These are phyloP conservation scores for Aspergillus avenaceus DNA, from an alignment of 495 filamentous ascomycete species.

Conservation along the genomic window DNA sequence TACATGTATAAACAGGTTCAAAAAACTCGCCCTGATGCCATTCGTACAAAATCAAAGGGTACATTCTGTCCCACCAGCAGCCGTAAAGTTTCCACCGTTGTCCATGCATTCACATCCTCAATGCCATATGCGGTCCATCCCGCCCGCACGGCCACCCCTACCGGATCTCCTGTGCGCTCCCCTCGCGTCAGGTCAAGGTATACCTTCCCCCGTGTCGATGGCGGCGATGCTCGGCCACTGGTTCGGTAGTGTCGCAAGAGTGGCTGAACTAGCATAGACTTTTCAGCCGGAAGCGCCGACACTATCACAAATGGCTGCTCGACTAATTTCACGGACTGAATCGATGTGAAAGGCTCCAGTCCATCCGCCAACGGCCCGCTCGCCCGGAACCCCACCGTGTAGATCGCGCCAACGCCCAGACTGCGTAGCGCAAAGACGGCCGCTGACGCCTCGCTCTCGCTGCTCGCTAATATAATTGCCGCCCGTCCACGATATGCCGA, in stretches of 20 bases:
- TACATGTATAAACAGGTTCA: too few relatives aligned
- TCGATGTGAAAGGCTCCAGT: slow-evolving; percentile 72
- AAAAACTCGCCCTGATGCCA: slow-evolving; percentile 67
- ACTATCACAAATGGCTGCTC: slow-evolving; percentile 76
- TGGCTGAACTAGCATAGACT: slow-evolving; percentile 74
- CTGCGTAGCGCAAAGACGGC: slow-evolving; percentile 72
- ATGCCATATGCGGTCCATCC: slow-evolving; percentile 78
- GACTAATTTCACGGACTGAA: slow-evolving; percentile 71
- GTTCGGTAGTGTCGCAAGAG: slow-evolving; percentile 61
- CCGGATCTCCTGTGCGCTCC: slow-evolving; percentile 61
- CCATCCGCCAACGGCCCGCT: slow-evolving; percentile 58
- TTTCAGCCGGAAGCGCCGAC: slow-evolving; percentile 71
- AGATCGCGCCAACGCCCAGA: slow-evolving; percentile 72
- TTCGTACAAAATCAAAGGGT: slow-evolving; percentile 77
- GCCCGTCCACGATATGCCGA: slow-evolving; percentile 72
- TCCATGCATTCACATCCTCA: slow-evolving; percentile 75
- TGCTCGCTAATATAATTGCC: slow-evolving; percentile 66
- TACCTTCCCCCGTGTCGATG: slow-evolving; percentile 61
- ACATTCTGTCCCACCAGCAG: slow-evolving; percentile 81
- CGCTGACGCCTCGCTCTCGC: slow-evolving; percentile 66
- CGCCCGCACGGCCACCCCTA: slow-evolving; percentile 59
- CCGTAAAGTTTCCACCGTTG: slow-evolving; percentile 73
- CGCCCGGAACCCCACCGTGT: slow-evolving; percentile 77
- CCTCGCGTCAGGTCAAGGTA: slow-evolving; percentile 77
- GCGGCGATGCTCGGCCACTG: slow-evolving; percentile 40